These are phyloP conservation scores for Fusarium avenaceum DNA, from an alignment of 2,329 filamentous ascomycete genomes.

Conservation along the genomic window DNA sequence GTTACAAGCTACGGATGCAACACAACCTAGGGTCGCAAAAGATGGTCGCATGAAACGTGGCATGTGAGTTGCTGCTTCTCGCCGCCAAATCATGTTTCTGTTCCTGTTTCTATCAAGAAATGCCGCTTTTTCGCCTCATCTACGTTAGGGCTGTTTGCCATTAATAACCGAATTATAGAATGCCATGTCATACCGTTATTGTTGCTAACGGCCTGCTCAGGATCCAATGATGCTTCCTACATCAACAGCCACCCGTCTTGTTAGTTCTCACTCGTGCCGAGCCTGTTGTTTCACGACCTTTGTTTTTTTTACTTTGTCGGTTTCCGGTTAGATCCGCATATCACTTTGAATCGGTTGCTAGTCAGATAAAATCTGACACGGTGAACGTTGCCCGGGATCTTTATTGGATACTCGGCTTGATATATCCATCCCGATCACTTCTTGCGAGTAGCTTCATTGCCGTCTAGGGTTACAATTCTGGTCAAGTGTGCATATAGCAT, in stretches of 20 bases:
- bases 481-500: slow-evolving; percentile 1
- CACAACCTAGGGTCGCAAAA: slow-evolving; percentile 26
- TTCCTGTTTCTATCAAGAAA: slow-evolving; percentile 2
- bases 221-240: slow-evolving; percentile 18
- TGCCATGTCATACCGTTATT: slow-evolving; percentile 3
- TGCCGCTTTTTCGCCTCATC: background rate
- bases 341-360: background rate
- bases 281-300: slow-evolving; percentile 39
- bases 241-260: slow-evolving; percentile 11
- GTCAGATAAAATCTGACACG: background rate
- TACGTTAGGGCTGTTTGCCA: background rate
- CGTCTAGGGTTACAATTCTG: slow-evolving; percentile 8
- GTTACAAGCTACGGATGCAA: too few species aligned
- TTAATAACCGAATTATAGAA: background rate
- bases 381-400: slow-evolving; percentile 10
- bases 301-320: background rate
- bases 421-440: slow-evolving; percentile 9
- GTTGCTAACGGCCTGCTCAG: slow-evolving; percentile 6
- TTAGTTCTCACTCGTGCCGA: slow-evolving; percentile 40
- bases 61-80: slow-evolving; percentile 20
- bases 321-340: slow-evolving; percentile 27
- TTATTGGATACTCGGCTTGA: slow-evolving; percentile 12
- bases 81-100: slow-evolving; percentile 16
- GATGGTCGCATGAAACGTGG: slow-evolving; percentile 43
- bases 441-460: slow-evolving; percentile 3